Conservation (phyloP, 768 basidiomycete genomes). For the Leccinum olivaceopallidum region DNA sequence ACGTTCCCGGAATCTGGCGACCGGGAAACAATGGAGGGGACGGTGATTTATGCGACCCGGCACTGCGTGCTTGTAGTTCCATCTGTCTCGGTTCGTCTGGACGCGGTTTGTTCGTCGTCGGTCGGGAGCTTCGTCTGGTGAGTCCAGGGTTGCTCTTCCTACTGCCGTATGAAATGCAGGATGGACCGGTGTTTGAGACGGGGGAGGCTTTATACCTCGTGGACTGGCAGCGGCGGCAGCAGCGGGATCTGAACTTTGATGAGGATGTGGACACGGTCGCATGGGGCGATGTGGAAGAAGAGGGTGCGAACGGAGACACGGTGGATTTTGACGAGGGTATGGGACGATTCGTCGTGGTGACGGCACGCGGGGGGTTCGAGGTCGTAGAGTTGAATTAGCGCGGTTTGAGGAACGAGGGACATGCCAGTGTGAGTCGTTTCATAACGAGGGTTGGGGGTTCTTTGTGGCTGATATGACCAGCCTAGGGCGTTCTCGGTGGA, state of each 20-base stretch:
- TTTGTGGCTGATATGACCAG: neutral
- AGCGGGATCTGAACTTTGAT: neutral
- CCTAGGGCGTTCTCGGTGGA: neutral
- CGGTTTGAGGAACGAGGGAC: neutral
- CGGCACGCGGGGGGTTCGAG: constrained; percentile 27
- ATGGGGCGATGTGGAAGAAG: neutral
- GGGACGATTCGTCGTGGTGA: constrained; percentile 33
- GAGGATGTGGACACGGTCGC: neutral
- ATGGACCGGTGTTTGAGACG: constrained; percentile 29
- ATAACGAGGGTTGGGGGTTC: neutral
- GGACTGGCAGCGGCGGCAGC: constrained; percentile 3
- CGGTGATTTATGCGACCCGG: neutral
- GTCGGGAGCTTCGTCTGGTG: constrained; percentile 25
- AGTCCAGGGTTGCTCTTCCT: constrained; percentile 26
- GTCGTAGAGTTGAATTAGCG: constrained; percentile 24
- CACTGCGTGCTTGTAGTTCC: constrained; percentile 11
- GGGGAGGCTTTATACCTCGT: constrained; percentile 21
- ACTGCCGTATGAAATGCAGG: constrained; percentile 31
- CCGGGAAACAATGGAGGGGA: neutral
- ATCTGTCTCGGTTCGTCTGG: constrained; percentile 29
- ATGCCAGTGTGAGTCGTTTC: neutral
- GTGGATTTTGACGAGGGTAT: constrained; percentile 34
- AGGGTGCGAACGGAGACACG: constrained; percentile 11
- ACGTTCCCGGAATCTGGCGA: constrained; percentile 3
- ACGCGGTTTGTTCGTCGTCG: constrained; percentile 30